These are phyloP conservation scores for Paramyrothecium roridum DNA, from an alignment of 2,329 filamentous ascomycete species.

Conservation along the genomic window DNA sequence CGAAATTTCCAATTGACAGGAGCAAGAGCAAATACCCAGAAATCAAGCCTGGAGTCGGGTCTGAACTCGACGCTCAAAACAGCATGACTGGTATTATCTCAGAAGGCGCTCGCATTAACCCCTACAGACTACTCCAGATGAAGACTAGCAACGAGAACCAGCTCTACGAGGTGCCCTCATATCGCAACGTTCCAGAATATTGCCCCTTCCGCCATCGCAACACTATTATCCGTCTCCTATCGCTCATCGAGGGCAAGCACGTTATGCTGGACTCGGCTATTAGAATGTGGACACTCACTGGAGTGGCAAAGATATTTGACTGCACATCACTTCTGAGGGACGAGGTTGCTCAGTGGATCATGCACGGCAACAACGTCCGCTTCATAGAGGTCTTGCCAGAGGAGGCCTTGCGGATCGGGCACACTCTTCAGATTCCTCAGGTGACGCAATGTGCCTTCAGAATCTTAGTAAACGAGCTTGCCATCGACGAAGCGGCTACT, in stretches of 20 bases:
- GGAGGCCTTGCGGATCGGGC: slow-evolving; percentile 55
- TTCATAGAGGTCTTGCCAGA: slow-evolving; percentile 66
- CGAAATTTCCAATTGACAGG: too few relatives aligned
- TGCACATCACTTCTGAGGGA: slow-evolving; percentile 43
- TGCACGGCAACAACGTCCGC: slow-evolving; percentile 46
- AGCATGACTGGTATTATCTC: background rate
- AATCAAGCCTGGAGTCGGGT: background rate
- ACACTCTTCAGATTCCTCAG: slow-evolving; percentile 37
- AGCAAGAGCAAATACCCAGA: too few relatives aligned
- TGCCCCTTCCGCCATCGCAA: slow-evolving; percentile 61
- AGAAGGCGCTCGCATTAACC: slow-evolving; percentile 1
- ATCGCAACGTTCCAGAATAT: slow-evolving; percentile 52
- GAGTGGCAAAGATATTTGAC: slow-evolving; percentile 57
- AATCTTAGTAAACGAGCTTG: slow-evolving; percentile 61
- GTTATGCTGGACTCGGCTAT: slow-evolving; percentile 61
- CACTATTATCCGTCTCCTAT: slow-evolving; percentile 60
- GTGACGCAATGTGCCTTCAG: slow-evolving; percentile 50
- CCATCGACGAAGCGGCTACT: slow-evolving; percentile 38
- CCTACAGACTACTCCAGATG: slow-evolving; percentile 11
- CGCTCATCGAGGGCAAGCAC: slow-evolving; percentile 51
- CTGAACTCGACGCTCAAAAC: background rate
- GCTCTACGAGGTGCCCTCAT: slow-evolving; percentile 20
- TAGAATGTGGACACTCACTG: slow-evolving; percentile 65
- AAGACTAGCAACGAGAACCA: slow-evolving; percentile 15
- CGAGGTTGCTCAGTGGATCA: slow-evolving; percentile 56